Conservation (phyloP, 345 rosid genomes). For the Turnera subulata region DNA sequence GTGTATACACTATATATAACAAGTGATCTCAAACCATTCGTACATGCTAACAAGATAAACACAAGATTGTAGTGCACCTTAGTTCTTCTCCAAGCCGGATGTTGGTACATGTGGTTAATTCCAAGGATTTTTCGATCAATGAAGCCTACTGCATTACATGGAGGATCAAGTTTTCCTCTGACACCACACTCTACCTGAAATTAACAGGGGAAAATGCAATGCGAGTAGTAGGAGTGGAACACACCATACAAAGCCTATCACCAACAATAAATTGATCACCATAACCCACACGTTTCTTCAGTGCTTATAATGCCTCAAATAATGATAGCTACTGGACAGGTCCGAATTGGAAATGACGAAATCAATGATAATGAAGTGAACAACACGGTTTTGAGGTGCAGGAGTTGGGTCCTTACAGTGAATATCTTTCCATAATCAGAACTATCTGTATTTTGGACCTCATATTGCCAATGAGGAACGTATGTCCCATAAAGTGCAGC, state of each 20-base stretch:
- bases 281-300: too few species aligned
- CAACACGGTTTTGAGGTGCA: not conserved
- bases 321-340: too few species aligned
- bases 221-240: too few species aligned
- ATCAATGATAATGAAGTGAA: not conserved
- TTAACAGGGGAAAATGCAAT: not conserved
- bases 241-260: too few species aligned
- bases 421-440: conserved; percentile 54
- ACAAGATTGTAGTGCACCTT: conserved; percentile 37
- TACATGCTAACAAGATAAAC: not conserved
- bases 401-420: conserved; percentile 36
- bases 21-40: conserved; percentile 1
- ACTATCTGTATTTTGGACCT: conserved; percentile 38
- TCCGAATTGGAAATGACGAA: not conserved
- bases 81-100: conserved; percentile 93
- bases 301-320: too few species aligned
- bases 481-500: conserved; percentile 52
- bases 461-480: conserved; percentile 83
- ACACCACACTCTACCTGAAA: conserved; percentile 67
- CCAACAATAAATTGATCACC: too few species aligned
- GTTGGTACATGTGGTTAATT: conserved; percentile 64
- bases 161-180: conserved; percentile 76
- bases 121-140: conserved; percentile 73
- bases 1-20: not conserved
- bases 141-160: conserved; percentile 85